Evolutionary conservation across 2,329 filamentous ascomycete species (phyloP).

Genomic region (Neocucurbitaria cava): DNA sequence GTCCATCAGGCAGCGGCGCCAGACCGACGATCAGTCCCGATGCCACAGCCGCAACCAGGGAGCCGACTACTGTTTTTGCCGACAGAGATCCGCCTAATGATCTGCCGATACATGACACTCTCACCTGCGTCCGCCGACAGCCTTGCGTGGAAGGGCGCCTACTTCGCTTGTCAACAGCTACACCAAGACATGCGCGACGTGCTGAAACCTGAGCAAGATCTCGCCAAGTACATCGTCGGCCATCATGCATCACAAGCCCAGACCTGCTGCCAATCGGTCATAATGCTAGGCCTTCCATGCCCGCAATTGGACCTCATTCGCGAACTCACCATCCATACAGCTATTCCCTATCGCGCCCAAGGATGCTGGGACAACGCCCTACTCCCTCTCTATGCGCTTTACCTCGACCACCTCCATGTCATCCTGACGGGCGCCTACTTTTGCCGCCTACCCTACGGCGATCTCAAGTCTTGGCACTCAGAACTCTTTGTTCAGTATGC

Average conservation of each 20-base stretch:
- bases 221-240: neutral
- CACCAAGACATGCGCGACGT: slow-evolving; percentile 3
- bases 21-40: neutral
- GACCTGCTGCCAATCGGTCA: neutral
- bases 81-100: neutral
- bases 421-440: neutral
- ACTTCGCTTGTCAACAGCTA: slow-evolving; percentile 2
- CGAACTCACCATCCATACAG: neutral
- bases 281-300: neutral
- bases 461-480: neutral
- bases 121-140: neutral
- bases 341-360: neutral
- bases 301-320: neutral
- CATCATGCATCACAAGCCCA: neutral
- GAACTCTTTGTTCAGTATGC: neutral
- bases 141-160: neutral
- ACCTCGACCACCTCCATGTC: neutral
- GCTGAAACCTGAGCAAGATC: neutral
- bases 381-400: neutral
- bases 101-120: slow-evolving; percentile 4
- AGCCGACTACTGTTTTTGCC: neutral
- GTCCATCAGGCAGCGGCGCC: neutral
- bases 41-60: neutral
- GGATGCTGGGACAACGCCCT: neutral
- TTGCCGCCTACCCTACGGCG: neutral